A percentile compares a stretch with the other conserved stretches of the same genome.
phyloP scores from a whole-genome alignment of 2,329 filamentous ascomycete genomes.

The Scedosporium dehoogii region DNA sequence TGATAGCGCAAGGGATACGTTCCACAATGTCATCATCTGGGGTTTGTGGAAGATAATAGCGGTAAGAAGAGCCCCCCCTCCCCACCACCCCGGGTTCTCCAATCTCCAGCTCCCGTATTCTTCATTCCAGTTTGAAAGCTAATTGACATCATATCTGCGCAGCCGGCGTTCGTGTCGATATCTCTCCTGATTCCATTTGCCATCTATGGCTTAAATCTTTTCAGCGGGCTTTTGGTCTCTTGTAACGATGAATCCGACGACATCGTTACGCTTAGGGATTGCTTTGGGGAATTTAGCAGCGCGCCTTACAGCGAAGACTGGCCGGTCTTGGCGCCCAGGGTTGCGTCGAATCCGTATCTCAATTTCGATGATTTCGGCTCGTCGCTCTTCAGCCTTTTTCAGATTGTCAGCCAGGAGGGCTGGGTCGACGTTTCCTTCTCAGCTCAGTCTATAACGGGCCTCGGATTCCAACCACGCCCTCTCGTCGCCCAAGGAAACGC shows the following conservation, averaged over 20 bases:
- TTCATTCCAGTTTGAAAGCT: constrained; percentile 10
- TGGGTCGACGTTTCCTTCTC: constrained; percentile 91
- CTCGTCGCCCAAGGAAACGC: constrained; percentile 73
- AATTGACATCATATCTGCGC: background rate
- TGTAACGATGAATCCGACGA: constrained; percentile 56
- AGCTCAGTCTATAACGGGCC: constrained; percentile 71
- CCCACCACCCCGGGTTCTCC: background rate
- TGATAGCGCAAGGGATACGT: constrained; percentile 89
- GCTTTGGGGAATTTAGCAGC: constrained; percentile 73
- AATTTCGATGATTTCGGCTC: constrained; percentile 94
- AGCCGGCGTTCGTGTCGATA: constrained; percentile 84
- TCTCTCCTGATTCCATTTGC: constrained; percentile 93
- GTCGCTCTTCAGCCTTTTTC: constrained; percentile 91
- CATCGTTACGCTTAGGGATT: constrained; percentile 56
- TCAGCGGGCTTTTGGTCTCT: constrained; percentile 66
- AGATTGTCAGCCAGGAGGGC: constrained; percentile 97
- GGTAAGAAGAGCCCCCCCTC: constrained; percentile 32
- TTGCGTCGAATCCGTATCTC: constrained; percentile 72
- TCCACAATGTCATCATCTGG: constrained; percentile 81
- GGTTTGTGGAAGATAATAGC: constrained; percentile 92
- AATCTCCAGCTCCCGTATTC: background rate
- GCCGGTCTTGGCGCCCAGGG: constrained; percentile 73
- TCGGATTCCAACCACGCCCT: constrained; percentile 60
- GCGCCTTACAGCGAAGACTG: constrained; percentile 65
- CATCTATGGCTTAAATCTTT: constrained; percentile 89